Conservation (phyloP, 2,329 filamentous ascomycete species). For the Chaetomium sp. region DNA sequence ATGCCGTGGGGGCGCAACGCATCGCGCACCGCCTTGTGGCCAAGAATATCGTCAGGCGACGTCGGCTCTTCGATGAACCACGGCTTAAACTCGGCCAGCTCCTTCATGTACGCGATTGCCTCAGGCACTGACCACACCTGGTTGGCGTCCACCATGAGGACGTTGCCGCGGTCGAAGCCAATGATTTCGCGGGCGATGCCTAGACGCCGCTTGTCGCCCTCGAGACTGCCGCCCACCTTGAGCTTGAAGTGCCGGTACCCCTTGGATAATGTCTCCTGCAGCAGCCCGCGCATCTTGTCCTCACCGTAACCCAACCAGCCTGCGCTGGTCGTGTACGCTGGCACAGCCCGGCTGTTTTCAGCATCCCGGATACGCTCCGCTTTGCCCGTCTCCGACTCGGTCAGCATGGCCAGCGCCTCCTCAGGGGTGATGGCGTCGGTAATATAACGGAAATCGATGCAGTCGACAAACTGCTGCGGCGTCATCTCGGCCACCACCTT, state of each 20-base stretch:
- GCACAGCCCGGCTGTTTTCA: slow-evolving; percentile 66
- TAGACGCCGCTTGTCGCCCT: slow-evolving; percentile 64
- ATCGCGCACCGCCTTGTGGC: slow-evolving; percentile 77
- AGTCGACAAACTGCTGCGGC: slow-evolving; percentile 76
- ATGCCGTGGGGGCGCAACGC: slow-evolving; percentile 69
- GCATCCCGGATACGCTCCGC: slow-evolving; percentile 66
- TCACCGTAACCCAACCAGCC: slow-evolving; percentile 90
- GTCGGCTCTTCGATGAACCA: slow-evolving; percentile 97
- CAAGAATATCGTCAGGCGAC: slow-evolving; percentile 80
- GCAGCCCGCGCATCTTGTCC: slow-evolving; percentile 72
- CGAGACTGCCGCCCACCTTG: slow-evolving; percentile 72
- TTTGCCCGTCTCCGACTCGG: slow-evolving; percentile 61
- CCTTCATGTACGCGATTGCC: slow-evolving; percentile 78
- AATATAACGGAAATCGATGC: slow-evolving; percentile 93
- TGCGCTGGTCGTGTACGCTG: slow-evolving; percentile 83
- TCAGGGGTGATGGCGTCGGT: slow-evolving; percentile 85
- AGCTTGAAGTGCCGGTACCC: slow-evolving; percentile 87
- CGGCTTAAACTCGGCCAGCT: slow-evolving; percentile 74
- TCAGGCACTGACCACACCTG: slow-evolving; percentile 89
- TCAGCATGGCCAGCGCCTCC: slow-evolving; percentile 69
- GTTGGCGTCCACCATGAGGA: slow-evolving; percentile 91
- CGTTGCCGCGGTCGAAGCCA: slow-evolving; percentile 73
- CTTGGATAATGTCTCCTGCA: slow-evolving; percentile 66
- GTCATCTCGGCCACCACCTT: slow-evolving; percentile 83
- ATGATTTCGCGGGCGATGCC: slow-evolving; percentile 71